These are phyloP conservation scores for Colletotrichum sp. DNA, from an alignment of 2,329 filamentous ascomycete genomes.

Conservation along the genomic window DNA sequence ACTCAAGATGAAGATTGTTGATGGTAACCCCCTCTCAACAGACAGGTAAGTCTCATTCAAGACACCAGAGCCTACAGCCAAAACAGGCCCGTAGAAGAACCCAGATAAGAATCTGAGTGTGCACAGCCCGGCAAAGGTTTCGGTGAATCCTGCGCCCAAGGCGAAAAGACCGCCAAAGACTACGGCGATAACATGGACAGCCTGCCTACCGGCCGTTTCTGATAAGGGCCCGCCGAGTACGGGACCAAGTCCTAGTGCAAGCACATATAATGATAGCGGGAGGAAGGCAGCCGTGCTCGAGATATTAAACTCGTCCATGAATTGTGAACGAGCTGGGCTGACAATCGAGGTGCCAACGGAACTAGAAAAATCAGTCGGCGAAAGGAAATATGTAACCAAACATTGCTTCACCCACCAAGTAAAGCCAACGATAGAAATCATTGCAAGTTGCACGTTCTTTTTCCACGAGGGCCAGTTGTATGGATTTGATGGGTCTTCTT, in stretches of 20 bases:
- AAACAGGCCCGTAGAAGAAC: conserved; percentile 51
- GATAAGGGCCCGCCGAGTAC: conserved; percentile 63
- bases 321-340: conserved; percentile 47
- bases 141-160: conserved; percentile 57
- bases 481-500: conserved; percentile 48
- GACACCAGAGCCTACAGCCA: conserved; percentile 54
- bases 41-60: conserved; percentile 53
- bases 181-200: conserved; percentile 53
- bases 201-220: conserved; percentile 60
- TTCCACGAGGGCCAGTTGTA: conserved; percentile 53
- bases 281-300: conserved; percentile 61
- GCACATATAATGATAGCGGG: conserved; percentile 62
- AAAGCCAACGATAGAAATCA: conserved; percentile 43
- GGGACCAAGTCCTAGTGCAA: conserved; percentile 66
- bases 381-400: neutral
- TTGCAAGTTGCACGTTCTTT: conserved; percentile 42
- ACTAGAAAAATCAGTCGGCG: conserved; percentile 31
- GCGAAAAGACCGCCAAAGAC: conserved; percentile 59
- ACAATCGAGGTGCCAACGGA: conserved; percentile 62
- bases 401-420: conserved; percentile 37
- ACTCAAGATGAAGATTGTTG: conserved; percentile 51
- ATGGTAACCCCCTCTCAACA: conserved; percentile 44
- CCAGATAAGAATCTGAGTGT: conserved; percentile 63
- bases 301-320: conserved; percentile 59
- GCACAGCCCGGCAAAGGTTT: conserved; percentile 55